These are phyloP conservation scores for Russula dissimulans DNA, from an alignment of 768 basidiomycete genomes.

Conservation along the genomic window DNA sequence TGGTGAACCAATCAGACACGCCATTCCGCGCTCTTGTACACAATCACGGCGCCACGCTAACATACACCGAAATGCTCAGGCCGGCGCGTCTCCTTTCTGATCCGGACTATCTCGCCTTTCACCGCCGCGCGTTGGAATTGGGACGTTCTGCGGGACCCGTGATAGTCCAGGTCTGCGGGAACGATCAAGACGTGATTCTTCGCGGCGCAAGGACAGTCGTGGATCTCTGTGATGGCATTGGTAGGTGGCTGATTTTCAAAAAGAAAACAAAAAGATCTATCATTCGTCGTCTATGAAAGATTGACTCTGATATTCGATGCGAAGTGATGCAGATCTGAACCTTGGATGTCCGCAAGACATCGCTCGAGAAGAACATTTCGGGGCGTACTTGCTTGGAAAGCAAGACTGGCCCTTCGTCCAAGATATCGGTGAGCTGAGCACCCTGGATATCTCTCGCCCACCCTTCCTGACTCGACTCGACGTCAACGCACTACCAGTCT, in stretches of 20 bases:
- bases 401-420: slow-evolving; percentile 66
- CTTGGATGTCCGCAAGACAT: slow-evolving; percentile 72
- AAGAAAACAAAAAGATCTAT: background rate
- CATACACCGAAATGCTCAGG: slow-evolving; percentile 73
- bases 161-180: slow-evolving; percentile 66
- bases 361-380: slow-evolving; percentile 58
- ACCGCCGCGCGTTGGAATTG: slow-evolving; percentile 45
- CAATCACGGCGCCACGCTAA: slow-evolving; percentile 53
- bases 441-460: background rate
- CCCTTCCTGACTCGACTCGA: background rate
- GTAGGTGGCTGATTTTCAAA: slow-evolving; percentile 27
- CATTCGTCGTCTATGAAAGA: background rate
- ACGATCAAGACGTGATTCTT: slow-evolving; percentile 53
- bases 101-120: slow-evolving; percentile 52
- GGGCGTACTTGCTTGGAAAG: slow-evolving; percentile 65
- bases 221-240: slow-evolving; percentile 57
- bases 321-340: slow-evolving; percentile 51
- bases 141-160: slow-evolving; percentile 35
- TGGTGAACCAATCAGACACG: slow-evolving; percentile 74
- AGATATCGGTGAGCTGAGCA: slow-evolving; percentile 41
- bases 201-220: slow-evolving; percentile 52
- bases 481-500: slow-evolving; percentile 35
- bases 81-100: slow-evolving; percentile 55
- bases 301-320: background rate
- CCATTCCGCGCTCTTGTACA: slow-evolving; percentile 59